phyloP scores from a whole-genome alignment of 495 filamentous ascomycete genomes.

The Neurospora sp. region DNA sequence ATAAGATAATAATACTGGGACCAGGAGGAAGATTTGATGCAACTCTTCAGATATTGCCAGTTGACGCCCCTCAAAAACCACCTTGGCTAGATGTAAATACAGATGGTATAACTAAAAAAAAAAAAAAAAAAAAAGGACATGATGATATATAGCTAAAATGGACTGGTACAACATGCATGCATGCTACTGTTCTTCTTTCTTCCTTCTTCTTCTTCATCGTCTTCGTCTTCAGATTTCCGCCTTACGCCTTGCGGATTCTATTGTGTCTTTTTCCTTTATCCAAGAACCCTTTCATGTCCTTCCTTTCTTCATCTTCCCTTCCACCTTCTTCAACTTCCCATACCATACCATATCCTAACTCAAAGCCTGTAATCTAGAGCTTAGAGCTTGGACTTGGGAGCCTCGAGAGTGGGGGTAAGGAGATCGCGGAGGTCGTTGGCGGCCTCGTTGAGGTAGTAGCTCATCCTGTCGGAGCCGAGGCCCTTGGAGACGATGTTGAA shows the following conservation, averaged over 20 bases:
- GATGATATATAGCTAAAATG: background rate
- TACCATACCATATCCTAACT: background rate
- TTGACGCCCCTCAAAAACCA: background rate
- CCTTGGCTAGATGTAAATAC: background rate
- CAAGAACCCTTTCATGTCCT: background rate
- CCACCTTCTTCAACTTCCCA: background rate
- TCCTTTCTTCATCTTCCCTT: background rate
- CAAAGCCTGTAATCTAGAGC: background rate
- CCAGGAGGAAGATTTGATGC: background rate
- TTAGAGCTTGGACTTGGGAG: conserved; percentile 86
- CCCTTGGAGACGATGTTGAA: conserved; percentile 98
- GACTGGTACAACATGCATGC: background rate
- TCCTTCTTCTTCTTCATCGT: background rate
- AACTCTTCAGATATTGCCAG: background rate
- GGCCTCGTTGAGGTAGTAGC: conserved; percentile 87
- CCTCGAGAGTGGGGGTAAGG: conserved; percentile 69
- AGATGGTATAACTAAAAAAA: background rate
- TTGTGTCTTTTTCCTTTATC: background rate
- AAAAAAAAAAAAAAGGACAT: background rate
- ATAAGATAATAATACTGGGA: too few relatives aligned
- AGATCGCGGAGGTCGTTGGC: conserved; percentile 84
- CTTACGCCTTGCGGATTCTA: background rate
- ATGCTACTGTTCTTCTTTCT: background rate
- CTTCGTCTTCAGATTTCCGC: background rate
- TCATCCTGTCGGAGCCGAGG: conserved; percentile 84